Evolutionary conservation across 148 eudicot species (phyloP), one percentile per base, ranked within the genome.

Genomic region (Vaccinium darrowii): DNA sequence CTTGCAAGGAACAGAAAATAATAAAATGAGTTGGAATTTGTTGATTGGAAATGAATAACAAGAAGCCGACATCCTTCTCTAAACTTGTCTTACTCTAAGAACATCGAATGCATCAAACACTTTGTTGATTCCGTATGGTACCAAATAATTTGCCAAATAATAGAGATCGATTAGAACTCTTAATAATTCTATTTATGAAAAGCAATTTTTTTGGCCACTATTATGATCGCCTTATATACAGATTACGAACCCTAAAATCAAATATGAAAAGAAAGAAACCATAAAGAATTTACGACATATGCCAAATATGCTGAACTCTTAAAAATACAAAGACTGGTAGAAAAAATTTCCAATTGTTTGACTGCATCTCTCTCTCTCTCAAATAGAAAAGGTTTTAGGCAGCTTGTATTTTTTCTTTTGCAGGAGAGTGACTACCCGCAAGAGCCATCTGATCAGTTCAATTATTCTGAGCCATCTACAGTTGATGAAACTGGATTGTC

Each of bases 401-500:
- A 27, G 39, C 13, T 69, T 69, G 39, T 69, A 16, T 27, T 69
- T 52, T 69, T 69, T 27, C 7, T 69, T 12, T 27, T 69, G 43
- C 74, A 69, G 74, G 74, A 69, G 33, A 69, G 74, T 27, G 74
- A 53, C 13, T 2, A 69, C 74, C 36, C 13, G 39, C 74, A 69
- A 30, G 74, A 69, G 43, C 30, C 74, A 6, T 69, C 39, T 4
- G 74, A 69, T 33, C 47, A 49, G 13, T 71, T 62, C 58, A 76
- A 74, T 47, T 63, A 58, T 33, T 71, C 57, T 12, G 67, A 81
- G 57, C 18, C 54, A 6, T 77, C 53, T 53, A 50, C 7, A 50
- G 71, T 71, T 19, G 69, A 79, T 73, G 83, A 51, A 53, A 58
- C 84, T 52, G 82, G 87, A 56, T 73, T 90, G 67, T 90, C 90